These are phyloP conservation scores for Magnusiomyces paraingens DNA, from an alignment of 1,139 yeast genomes.

Conservation along the genomic window DNA sequence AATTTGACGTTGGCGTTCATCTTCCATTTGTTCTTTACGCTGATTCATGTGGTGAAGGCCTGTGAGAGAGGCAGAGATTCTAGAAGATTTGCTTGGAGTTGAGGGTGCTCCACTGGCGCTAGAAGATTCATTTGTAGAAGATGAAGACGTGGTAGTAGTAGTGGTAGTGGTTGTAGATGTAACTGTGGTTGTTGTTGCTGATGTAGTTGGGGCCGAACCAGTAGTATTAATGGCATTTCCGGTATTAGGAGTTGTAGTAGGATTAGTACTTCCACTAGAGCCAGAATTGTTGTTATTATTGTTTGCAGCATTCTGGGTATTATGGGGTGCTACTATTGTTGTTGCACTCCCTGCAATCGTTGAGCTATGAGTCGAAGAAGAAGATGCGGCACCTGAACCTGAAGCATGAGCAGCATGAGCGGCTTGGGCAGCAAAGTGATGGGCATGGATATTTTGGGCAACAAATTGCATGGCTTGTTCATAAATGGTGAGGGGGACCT, in stretches of 20 bases:
- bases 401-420: conserved; percentile 36
- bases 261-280: too few relatives aligned
- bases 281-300: too few relatives aligned
- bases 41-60: conserved; percentile 4
- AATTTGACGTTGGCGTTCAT: conserved; percentile 69
- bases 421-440: conserved; percentile 12
- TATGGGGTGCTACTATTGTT: conserved; percentile 51
- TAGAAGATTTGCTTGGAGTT: conserved; percentile 1
- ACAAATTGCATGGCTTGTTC: conserved; percentile 35
- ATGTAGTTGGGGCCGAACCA: background rate
- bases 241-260: too few relatives aligned
- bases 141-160: too few relatives aligned
- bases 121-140: too few relatives aligned
- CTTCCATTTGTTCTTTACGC: conserved; percentile 58
- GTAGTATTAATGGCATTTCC: conserved; percentile 1
- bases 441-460: conserved; percentile 26
- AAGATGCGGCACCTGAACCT: conserved; percentile 21
- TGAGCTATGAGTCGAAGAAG: conserved; percentile 20
- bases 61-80: background rate
- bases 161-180: too few relatives aligned
- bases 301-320: too few relatives aligned
- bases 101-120: conserved; percentile 1
- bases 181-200: conserved; percentile 5
- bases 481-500: conserved; percentile 28
- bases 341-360: conserved; percentile 21